Conservation (phyloP, 2,329 filamentous ascomycete genomes). For the Phaeosphaeriaceae sp. region DNA sequence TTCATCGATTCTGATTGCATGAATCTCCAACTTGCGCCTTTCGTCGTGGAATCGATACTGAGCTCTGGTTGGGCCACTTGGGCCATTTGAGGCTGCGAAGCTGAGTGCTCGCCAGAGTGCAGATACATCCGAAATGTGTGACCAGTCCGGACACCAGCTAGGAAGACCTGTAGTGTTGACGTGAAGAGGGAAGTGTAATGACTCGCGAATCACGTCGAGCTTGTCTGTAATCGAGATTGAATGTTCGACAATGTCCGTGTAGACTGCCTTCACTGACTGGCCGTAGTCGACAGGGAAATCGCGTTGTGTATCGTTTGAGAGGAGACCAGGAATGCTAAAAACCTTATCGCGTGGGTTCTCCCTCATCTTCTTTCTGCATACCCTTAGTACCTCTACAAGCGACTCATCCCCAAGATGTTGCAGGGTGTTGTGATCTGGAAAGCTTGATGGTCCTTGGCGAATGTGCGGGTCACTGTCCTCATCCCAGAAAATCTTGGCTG, state of each 20-base stretch:
- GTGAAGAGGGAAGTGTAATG: conserved; percentile 43
- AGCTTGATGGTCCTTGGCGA: conserved; percentile 26
- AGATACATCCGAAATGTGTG: conserved; percentile 27
- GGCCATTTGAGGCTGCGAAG: conserved; percentile 26
- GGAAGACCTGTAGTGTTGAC: conserved; percentile 36
- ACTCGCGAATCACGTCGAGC: conserved; percentile 48
- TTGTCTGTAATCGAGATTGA: conserved; percentile 28
- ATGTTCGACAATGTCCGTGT: conserved; percentile 44
- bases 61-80: conserved; percentile 14
- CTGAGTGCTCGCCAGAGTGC: conserved; percentile 17
- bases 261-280: conserved; percentile 42
- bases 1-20: conserved; percentile 38
- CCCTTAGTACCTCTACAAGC: conserved; percentile 32
- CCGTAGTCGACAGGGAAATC: conserved; percentile 43
- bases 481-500: conserved; percentile 28
- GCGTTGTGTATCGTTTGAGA: conserved; percentile 30
- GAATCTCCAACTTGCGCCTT: conserved; percentile 37
- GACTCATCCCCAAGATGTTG: conserved; percentile 16
- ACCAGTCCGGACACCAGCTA: conserved; percentile 51
- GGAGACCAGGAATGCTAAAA: conserved; percentile 46
- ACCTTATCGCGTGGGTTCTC: conserved; percentile 47
- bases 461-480: conserved; percentile 16
- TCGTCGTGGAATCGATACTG: conserved; percentile 30
- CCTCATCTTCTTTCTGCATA: conserved; percentile 35
- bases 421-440: conserved; percentile 18